Percentiles rank a stretch among this genome's conserved stretches.
phyloP scores from a whole-genome alignment of 495 filamentous ascomycete genomes.

The Umbilicaria muhlenbergii region DNA sequence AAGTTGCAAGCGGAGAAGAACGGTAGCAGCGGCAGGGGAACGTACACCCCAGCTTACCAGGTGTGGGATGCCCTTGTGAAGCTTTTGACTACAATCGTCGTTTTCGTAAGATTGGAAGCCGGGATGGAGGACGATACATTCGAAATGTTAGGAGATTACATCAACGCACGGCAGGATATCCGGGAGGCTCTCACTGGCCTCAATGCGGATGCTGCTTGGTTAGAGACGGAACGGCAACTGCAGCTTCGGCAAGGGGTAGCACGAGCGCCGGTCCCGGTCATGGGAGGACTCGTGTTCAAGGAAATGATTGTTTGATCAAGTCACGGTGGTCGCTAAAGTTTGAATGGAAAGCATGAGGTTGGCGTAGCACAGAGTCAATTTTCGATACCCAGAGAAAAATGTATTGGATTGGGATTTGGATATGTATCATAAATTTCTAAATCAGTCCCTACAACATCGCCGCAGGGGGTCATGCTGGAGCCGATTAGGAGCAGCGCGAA shows the following conservation, averaged over 20 bases:
- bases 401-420: too few relatives aligned
- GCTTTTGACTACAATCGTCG: constrained; percentile 36
- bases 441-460: too few relatives aligned
- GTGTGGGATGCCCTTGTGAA: constrained; percentile 42
- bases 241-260: not conserved
- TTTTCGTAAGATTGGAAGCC: constrained; percentile 40
- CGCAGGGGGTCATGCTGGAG: too few relatives aligned
- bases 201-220: constrained; percentile 63
- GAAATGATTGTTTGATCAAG: too few relatives aligned
- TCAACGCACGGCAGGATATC: constrained; percentile 32
- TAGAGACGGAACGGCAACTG: constrained; percentile 22
- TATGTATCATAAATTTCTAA: too few relatives aligned
- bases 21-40: constrained; percentile 19
- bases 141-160: constrained; percentile 35
- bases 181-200: constrained; percentile 35
- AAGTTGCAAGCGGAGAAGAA: constrained; percentile 17
- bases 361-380: too few relatives aligned
- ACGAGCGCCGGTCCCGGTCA: too few relatives aligned
- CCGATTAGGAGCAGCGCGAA: too few relatives aligned
- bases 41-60: constrained; percentile 26
- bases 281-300: too few relatives aligned
- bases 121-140: constrained; percentile 55
- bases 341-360: too few relatives aligned
- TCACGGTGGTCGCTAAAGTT: too few relatives aligned
- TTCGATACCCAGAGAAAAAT: too few relatives aligned